Evolutionary conservation across 345 rosid genomes (phyloP), one percentile per base, ranked within the genome.

Genomic region (Clarkia xantiana): DNA sequence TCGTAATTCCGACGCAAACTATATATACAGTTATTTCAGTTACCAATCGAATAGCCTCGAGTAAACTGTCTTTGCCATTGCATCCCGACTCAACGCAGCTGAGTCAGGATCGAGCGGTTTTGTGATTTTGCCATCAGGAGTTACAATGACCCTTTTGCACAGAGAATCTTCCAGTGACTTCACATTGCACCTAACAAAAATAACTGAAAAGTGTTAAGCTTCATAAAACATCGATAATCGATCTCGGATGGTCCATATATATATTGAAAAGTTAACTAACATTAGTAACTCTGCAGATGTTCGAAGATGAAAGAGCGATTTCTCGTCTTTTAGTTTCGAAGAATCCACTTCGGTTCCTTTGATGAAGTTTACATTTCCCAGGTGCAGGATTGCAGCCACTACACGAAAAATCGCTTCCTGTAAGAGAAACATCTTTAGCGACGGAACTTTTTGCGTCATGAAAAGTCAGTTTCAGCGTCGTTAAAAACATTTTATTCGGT

Each of bases 41-140:
- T 65, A 86, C 95, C 95, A 86, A 61, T 86, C 95, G 71, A 86
- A 82, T 57, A 86, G 66, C 61, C 86, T 83, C 60, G 86, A 82
- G 68, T 86, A 86, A 29, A 74, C 52, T 1, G 95, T 86, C 77
- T 82, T 86, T 36, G 95, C 93, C 53, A 86, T 62, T 10, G 95
- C 84, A 77, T 86, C 95, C 66, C 93, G 70, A 72, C 88, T 86
- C 39, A 56, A 70, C 19, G 71, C 38, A 43, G 95, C 95, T 61
- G 64, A 64, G 17, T 42, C 72, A 10, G 93, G 95, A 65, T 82
- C 93, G 50, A 86, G 86, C 18, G 80, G 74, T 72, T 71, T 76
- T 38, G 85, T 86, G 57, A 86, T 86, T 51, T 79, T 56, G 74
- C 80, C 95, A 54, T 86, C 95, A 18, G 95, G 95, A 34, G 95